Evolutionary conservation across 768 basidiomycete genomes (phyloP), one percentile per base, ranked within the genome.

Genomic region (Cyclocybe cylindracea): DNA sequence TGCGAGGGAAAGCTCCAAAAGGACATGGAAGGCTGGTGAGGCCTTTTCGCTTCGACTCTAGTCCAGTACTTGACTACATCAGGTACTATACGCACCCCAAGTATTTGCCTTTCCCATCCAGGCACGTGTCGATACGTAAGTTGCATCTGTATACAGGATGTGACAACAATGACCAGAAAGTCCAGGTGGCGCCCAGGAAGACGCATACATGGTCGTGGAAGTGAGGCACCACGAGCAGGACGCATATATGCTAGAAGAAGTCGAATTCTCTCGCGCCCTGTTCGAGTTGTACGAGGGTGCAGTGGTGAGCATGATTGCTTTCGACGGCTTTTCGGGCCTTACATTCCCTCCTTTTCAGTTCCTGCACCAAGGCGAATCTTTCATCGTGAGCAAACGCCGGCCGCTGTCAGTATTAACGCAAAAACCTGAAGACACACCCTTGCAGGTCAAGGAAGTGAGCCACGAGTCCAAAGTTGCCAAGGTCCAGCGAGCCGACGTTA

Each of bases 201-300:
- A 91, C 34, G 85, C 80, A 55, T 96, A 95, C 66, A 75, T 75
- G 16, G 77, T 94, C 13, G 76, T 94, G 9, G 86, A 91, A 55
- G 62, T 89, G 37, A 82, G 76, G 10, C 76, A 70, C 39, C 60
- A 69, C 1, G 65, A 69, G 6, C 16, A 60, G 33, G 43, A 66
- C 0, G 66, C 70, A 14, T 72, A 64, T 13, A 74, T 90, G 32
- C 61, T 96, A 7, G 93, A 96, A 69, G 91, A 94, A 63, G 74
- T 92, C 18, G 94, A 95, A 67, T 67, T 86, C 38, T 91, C 89
- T 16, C 75, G 93, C 31, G 91, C 91, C 0, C 70, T 93, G 48
- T 96, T 94, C 57, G 94, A 95, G 66, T 71, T 90, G 7, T 96
- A 94, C 60, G 92, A 94, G 69, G 94, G 93, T 10, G 92, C 85